Evolutionary conservation across 73 alveolate genomes (phyloP), one percentile per base, ranked within the genome.

Genomic region (Paramecium sexaurelia): DNA sequence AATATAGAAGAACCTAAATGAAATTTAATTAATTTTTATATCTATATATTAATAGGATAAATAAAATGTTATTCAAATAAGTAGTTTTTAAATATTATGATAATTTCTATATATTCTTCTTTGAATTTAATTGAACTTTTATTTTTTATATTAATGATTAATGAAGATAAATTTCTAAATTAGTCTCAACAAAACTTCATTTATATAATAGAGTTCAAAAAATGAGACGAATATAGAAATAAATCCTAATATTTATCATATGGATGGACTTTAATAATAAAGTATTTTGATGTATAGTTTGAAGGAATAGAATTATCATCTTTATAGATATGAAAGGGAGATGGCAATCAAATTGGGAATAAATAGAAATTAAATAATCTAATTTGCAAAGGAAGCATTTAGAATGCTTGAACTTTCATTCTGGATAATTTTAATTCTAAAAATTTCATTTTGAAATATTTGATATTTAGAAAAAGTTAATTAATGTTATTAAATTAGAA

Each of bases 11-110:
- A 61, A 24, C 43, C 39, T 29, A 61, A 61, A 61, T 61, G 83
- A 61, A 61, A 29, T 61, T 61, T 61, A 61, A 61, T 61, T 61
- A 61, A 61, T 61, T 61, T 61, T 13, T 61, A 51, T 51, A 51
- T 51, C 32, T 51, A 51, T 51, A 51, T 51, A n/a, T 61, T 11
- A 2, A 56, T 61, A 61, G 43, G 86, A 71, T 35, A 71, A 71
- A 37, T 32, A 71, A 36, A 71, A 71, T 33, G 86, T 71, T 15
- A 71, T 71, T 20, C 35, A 71, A 36, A 71, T 61, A 3, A 61
- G 86, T 71, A 71, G n/a, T n/a, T n/a, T n/a, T n/a, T n/a, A n/a
- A n/a, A n/a, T n/a, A n/a, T n/a, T n/a, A n/a, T n/a, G n/a, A n/a
- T n/a, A n/a, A n/a, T n/a, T n/a, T n/a, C n/a, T n/a, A n/a, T n/a